phyloP scores from a whole-genome alignment of 2,329 filamentous ascomycete species.

The Cyclaneusma minus region DNA sequence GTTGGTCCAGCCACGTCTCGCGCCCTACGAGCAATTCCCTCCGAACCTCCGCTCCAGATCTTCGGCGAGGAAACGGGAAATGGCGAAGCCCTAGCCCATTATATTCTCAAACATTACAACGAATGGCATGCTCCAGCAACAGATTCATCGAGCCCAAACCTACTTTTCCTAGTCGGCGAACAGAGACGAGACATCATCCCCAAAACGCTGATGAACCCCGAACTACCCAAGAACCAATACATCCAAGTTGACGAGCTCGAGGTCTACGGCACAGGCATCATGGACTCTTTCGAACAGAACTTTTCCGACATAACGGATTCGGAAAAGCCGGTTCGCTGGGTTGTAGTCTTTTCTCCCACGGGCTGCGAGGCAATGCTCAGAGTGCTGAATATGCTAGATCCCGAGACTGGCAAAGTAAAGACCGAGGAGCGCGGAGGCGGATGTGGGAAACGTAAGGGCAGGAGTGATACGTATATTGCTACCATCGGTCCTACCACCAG shows the following conservation, averaged over 20 bases:
- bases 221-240: conserved; percentile 29
- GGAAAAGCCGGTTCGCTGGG: conserved; percentile 38
- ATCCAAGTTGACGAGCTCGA: conserved; percentile 65
- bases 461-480: conserved; percentile 46
- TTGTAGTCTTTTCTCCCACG: conserved; percentile 58
- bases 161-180: conserved; percentile 85
- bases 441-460: conserved; percentile 5
- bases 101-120: conserved; percentile 67
- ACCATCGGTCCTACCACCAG: conserved; percentile 91
- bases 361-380: conserved; percentile 46
- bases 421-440: conserved; percentile 2
- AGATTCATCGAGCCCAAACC: conserved; percentile 32
- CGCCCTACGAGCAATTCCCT: conserved; percentile 43
- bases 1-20: conserved; percentile 71
- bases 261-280: conserved; percentile 76
- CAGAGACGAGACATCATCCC: conserved; percentile 84
- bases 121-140: conserved; percentile 27
- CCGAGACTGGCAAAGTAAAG: conserved; percentile 24
- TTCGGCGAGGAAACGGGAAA: conserved; percentile 73
- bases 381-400: conserved; percentile 34
- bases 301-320: conserved; percentile 35
- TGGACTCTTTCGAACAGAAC: conserved; percentile 58
- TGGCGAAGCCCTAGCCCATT: conserved; percentile 62
- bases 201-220: conserved; percentile 49
- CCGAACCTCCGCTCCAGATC: conserved; percentile 40